phyloP scores from a whole-genome alignment of 2,329 filamentous ascomycete species.

The Colletotrichum musicola region DNA sequence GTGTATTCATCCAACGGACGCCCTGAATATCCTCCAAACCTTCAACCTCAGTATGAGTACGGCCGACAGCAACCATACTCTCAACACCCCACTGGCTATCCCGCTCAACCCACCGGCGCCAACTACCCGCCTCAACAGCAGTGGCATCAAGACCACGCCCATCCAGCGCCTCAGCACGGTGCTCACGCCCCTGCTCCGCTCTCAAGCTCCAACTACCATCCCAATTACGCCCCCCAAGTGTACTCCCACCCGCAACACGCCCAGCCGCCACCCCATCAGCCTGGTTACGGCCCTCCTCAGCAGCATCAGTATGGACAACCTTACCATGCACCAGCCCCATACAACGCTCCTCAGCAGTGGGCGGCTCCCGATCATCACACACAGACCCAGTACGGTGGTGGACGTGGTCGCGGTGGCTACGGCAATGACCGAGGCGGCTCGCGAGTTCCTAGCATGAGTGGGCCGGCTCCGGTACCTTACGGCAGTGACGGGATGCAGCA shows the following conservation, averaged over 20 bases:
- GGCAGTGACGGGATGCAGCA: constrained; percentile 45
- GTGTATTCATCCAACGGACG: constrained; percentile 53
- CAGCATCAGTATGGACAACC: constrained; percentile 52
- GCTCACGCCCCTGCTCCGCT: constrained; percentile 62
- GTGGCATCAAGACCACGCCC: constrained; percentile 55
- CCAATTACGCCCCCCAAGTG: constrained; percentile 69
- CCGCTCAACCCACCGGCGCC: constrained; percentile 49
- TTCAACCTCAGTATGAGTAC: constrained; percentile 59
- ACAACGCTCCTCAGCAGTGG: constrained; percentile 49
- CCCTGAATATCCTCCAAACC: constrained; percentile 55
- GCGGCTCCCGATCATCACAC: constrained; percentile 49
- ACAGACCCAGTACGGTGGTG: constrained; percentile 52
- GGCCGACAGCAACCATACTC: constrained; percentile 50
- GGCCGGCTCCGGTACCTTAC: constrained; percentile 51
- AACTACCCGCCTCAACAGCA: constrained; percentile 56
- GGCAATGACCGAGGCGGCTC: constrained; percentile 58
- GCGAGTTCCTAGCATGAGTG: constrained; percentile 49
- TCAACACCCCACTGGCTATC: constrained; percentile 44
- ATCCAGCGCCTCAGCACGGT: constrained; percentile 48
- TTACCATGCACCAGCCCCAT: constrained; percentile 52
- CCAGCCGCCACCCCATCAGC: constrained; percentile 51
- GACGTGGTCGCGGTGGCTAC: constrained; percentile 58
- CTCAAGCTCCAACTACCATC: constrained; percentile 68
- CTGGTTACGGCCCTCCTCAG: constrained; percentile 57
- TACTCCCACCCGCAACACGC: constrained; percentile 58